A percentile compares a stretch with the other conserved stretches of the same genome.
These are phyloP conservation scores for Solanum peruvianum DNA, from an alignment of 257 asterid genomes.

Conservation along the genomic window DNA sequence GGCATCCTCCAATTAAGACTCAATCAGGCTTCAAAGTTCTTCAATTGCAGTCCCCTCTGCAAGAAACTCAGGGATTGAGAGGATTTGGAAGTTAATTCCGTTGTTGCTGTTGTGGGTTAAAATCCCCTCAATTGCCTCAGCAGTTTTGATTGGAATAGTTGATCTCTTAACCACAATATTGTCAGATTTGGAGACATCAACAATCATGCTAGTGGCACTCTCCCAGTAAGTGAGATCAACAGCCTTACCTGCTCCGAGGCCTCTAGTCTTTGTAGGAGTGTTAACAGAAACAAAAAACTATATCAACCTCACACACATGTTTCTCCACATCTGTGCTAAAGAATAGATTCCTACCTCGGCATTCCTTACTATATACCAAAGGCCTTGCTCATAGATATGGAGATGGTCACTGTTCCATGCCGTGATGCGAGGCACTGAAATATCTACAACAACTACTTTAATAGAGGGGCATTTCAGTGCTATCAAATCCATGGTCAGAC, in stretches of 20 bases:
- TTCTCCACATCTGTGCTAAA: conserved; percentile 48
- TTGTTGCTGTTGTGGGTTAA: conserved; percentile 56
- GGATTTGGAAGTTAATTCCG: conserved; percentile 40
- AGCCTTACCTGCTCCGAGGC: conserved; percentile 59
- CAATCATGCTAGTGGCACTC: conserved; percentile 58
- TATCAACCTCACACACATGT: conserved; percentile 39
- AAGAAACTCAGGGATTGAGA: conserved; percentile 50
- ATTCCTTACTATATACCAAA: conserved; percentile 45
- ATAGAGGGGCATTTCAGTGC: background rate
- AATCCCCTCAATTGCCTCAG: conserved; percentile 50
- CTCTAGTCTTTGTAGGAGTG: conserved; percentile 47
- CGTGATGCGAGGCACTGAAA: background rate
- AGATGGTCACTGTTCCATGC: background rate
- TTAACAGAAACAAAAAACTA: conserved; percentile 49
- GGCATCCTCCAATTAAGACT: conserved; percentile 4
- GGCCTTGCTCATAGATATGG: conserved; percentile 63
- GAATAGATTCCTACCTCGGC: conserved; percentile 54
- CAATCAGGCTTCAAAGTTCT: background rate
- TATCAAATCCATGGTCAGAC: background rate
- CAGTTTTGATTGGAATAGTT: conserved; percentile 51
- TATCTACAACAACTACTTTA: background rate
- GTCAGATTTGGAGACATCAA: conserved; percentile 39
- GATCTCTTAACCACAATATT: conserved; percentile 54
- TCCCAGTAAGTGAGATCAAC: conserved; percentile 58
- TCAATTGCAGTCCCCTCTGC: conserved; percentile 31